phyloP scores from a whole-genome alignment of 345 rosid genomes.

The Populus tremula region DNA sequence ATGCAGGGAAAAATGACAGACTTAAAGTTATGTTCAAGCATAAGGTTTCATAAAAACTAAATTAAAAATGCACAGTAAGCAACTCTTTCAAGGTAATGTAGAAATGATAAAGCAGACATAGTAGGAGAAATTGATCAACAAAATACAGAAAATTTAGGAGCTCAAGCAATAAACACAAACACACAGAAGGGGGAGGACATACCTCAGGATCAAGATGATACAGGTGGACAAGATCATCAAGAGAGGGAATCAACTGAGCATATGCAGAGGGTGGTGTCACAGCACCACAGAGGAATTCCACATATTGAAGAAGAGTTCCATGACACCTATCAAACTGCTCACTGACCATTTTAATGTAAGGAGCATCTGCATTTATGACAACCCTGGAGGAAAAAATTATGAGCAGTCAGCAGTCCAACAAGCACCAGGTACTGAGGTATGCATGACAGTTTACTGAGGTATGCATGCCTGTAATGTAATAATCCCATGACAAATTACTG shows the following conservation, averaged over 20 bases:
- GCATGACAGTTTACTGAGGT: background rate
- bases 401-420: background rate
- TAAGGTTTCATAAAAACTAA: background rate
- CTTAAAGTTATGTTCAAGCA: background rate
- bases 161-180: background rate
- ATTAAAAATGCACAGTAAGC: background rate
- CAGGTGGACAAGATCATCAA: slow-evolving; percentile 75
- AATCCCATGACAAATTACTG: background rate
- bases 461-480: too few species aligned
- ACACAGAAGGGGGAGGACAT: slow-evolving; percentile 22
- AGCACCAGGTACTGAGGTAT: background rate
- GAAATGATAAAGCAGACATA: background rate
- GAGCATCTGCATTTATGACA: slow-evolving; percentile 86
- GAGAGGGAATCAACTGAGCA: slow-evolving; percentile 79
- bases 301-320: slow-evolving; percentile 98
- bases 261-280: slow-evolving; percentile 72
- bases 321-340: slow-evolving; percentile 99
- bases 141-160: background rate
- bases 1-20: slow-evolving; percentile 15
- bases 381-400: slow-evolving; percentile 55
- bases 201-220: slow-evolving; percentile 99
- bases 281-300: slow-evolving; percentile 87
- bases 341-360: slow-evolving; percentile 97
- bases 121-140: background rate
- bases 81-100: background rate